Percentiles rank a stretch among this genome's conserved stretches.
phyloP scores from a whole-genome alignment of 805 yeast genomes.

The Metschnikowia cubensis region DNA sequence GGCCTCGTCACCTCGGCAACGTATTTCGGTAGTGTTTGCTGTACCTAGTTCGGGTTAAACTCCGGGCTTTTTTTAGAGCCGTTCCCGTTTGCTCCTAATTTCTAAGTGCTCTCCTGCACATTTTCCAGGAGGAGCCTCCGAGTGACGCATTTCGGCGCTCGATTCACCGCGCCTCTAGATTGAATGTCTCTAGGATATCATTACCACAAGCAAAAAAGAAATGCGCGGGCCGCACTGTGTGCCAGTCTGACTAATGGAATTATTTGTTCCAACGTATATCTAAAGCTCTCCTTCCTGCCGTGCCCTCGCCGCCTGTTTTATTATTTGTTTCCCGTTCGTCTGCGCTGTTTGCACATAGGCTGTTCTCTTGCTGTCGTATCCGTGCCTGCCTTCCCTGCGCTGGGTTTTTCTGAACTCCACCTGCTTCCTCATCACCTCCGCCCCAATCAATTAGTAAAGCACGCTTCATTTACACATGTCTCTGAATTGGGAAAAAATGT shows the following conservation, averaged over 20 bases:
- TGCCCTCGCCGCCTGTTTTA: too few relatives aligned
- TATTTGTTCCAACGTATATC: not conserved
- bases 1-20: not conserved
- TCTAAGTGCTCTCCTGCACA: not conserved
- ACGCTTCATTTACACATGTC: not conserved
- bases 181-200: not conserved
- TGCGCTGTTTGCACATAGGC: not conserved
- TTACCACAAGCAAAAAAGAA: slow-evolving; percentile 1
- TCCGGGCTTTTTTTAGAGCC: not conserved
- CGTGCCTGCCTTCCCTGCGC: too few relatives aligned
- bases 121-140: not conserved
- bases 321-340: not conserved
- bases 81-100: not conserved
- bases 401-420: not conserved
- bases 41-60: not conserved
- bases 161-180: not conserved
- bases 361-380: not conserved
- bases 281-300: not conserved
- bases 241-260: slow-evolving; percentile 1
- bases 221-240: slow-evolving; percentile 2
- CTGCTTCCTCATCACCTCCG: not conserved
- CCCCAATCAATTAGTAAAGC: not conserved
- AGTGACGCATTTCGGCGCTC: not conserved
- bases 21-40: not conserved
- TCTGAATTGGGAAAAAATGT: slow-evolving; percentile 10